Evolutionary conservation across 163 green algal genomes (phyloP), one percentile per base, ranked within the genome.

Genomic region (Chlorella variabilis): DNA sequence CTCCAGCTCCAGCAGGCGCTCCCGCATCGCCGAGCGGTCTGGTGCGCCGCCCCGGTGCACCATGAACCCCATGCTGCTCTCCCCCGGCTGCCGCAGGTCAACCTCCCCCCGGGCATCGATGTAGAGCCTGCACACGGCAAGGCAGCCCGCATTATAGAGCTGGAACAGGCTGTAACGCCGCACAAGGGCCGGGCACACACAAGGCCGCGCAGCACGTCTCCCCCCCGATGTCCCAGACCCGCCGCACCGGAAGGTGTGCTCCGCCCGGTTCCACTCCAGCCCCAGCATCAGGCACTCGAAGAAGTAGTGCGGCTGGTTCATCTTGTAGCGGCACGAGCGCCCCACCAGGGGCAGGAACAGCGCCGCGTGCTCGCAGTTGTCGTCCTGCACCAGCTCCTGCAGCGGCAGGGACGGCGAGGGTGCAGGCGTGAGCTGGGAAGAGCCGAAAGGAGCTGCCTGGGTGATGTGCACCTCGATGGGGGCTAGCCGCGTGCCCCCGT

Each of bases 201-300:
- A 54, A 54, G 45, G 11, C 15, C 45, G 45, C 45, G 15, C 15
- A 75, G 39, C 11, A 59, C 1, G 5, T 2, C 2, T 54, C 11
- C 33, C 65, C 31, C 31, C 13, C 29, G n/a, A 21, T 4, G 59
- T 7, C 31, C 7, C 65, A 48, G 20, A 27, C 8, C 8, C 39
- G 4, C 1, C 36, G 1, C 58, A 80, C 74, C 74, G 25, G n/a
- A 80, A 80, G 33, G 39, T 49, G n/a, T 80, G 38, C 27, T 15
- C 23, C 21, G 21, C 71, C 36, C 75, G 41, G 41, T 73, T 11
- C 75, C 75, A 81, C 61, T 81, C 59, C 41, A 81, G 75, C 21
- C 18, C 75, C 59, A 81, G 75, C 59, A 62, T 6, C 29, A 71
- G n/a, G 61, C 75, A 81, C 75, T 81, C 59, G 39, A 61, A 81